A percentile compares a stretch with the other conserved stretches of the same genome.
Evolutionary conservation across 176 grass and related monocot genomes (phyloP).

Genomic region (Oryza nivara): DNA sequence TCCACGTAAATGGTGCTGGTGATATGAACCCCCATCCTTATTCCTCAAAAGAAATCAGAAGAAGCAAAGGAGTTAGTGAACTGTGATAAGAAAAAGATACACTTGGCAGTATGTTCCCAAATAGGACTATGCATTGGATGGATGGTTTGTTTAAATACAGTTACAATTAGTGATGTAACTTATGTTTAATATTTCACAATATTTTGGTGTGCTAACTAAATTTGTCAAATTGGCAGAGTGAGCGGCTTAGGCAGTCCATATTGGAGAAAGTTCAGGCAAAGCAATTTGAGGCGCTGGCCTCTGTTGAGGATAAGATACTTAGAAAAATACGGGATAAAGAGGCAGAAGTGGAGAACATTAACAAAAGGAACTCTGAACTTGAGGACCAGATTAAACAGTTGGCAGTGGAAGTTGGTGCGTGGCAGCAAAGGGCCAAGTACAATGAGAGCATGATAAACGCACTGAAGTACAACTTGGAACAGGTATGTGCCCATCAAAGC

Average conservation of each 20-base stretch:
- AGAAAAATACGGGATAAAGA: slow-evolving; percentile 92
- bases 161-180: background rate
- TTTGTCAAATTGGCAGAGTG: slow-evolving; percentile 62
- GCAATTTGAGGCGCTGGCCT: slow-evolving; percentile 84
- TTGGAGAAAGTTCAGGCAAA: slow-evolving; percentile 93
- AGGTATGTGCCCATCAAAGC: slow-evolving; percentile 90
- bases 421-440: slow-evolving; percentile 98
- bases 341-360: slow-evolving; percentile 77
- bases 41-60: slow-evolving; percentile 3
- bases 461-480: slow-evolving; percentile 93
- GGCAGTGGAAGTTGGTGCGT: slow-evolving; percentile 77
- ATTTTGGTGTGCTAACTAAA: slow-evolving; percentile 25
- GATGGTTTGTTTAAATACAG: background rate
- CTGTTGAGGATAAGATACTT: slow-evolving; percentile 89
- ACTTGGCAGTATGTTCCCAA: background rate
- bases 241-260: slow-evolving; percentile 88
- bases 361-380: slow-evolving; percentile 84
- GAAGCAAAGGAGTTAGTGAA: background rate
- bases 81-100: background rate
- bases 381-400: slow-evolving; percentile 94
- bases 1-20: background rate
- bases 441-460: slow-evolving; percentile 95
- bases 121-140: slow-evolving; percentile 6
- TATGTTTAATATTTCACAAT: slow-evolving; percentile 9
- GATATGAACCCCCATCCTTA: background rate